Conservation (phyloP, 1,139 yeast species). For the Geotrichum citri-aurantii region DNA sequence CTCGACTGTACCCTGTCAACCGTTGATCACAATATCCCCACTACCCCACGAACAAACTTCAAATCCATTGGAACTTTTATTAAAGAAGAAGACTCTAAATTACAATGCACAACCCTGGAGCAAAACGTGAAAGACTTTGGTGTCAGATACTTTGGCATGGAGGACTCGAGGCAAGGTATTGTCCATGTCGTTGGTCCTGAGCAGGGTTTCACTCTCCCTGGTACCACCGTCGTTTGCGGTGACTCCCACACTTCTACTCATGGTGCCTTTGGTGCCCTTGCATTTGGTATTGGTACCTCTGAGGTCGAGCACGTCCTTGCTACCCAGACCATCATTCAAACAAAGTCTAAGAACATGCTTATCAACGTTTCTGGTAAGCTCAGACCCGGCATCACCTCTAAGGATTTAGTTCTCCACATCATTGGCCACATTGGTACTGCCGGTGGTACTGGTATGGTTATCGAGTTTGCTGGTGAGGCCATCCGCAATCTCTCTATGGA, state of each 20-base stretch:
- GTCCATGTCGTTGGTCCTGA: conserved; percentile 98
- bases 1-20: conserved; percentile 94
- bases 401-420: conserved; percentile 88
- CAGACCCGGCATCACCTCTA: conserved; percentile 84
- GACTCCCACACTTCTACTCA: conserved; percentile 98
- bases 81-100: conserved; percentile 81
- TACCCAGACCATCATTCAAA: conserved; percentile 91
- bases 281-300: conserved; percentile 98
- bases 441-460: conserved; percentile 96
- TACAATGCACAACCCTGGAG: conserved; percentile 89
- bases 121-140: conserved; percentile 86
- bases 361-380: conserved; percentile 78
- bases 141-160: conserved; percentile 90
- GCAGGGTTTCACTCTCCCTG: conserved; percentile 97
- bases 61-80: conserved; percentile 75
- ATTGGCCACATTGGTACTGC: conserved; percentile 98
- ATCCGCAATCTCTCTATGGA: conserved; percentile 87
- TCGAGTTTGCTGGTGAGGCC: conserved; percentile 95
- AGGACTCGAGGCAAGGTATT: conserved; percentile 91
- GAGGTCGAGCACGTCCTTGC: conserved; percentile 98
- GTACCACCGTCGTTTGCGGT: conserved; percentile 98
- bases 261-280: conserved; percentile 97
- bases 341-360: conserved; percentile 94
- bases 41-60: conserved; percentile 71
- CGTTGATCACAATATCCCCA: conserved; percentile 96